Evolutionary conservation across 805 yeast genomes (phyloP).

Genomic region (Jamesozyma spencerorum): DNA sequence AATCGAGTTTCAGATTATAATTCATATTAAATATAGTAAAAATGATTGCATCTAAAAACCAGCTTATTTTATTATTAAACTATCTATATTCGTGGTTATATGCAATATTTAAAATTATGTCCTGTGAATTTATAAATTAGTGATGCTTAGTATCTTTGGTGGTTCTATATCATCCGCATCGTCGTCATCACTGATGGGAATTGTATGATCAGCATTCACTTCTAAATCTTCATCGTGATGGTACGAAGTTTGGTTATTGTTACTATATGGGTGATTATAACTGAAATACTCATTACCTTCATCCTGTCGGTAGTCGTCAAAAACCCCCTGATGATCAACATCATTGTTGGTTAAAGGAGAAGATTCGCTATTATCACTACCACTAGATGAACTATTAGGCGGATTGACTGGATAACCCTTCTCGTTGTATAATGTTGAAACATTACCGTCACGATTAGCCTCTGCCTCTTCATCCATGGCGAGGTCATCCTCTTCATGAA

Average conservation of each 20-base stretch:
- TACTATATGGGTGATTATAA: background rate
- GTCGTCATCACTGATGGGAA: background rate
- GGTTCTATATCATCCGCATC: background rate
- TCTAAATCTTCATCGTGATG: background rate
- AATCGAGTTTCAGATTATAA: too few species aligned
- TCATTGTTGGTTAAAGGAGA: slow-evolving; percentile 2
- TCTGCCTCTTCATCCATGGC: background rate
- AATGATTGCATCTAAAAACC: too few species aligned
- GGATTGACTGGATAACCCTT: background rate
- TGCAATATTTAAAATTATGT: too few species aligned
- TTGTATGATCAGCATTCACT: background rate
- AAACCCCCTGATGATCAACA: background rate
- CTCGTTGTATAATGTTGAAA: slow-evolving; percentile 1
- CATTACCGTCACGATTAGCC: background rate
- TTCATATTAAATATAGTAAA: too few species aligned
- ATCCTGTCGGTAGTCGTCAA: slow-evolving; percentile 1
- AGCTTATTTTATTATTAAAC: too few species aligned
- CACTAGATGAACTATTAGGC: background rate
- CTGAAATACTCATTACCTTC: slow-evolving; percentile 1
- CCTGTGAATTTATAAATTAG: background rate
- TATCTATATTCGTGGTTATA: too few species aligned
- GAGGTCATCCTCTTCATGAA: background rate
- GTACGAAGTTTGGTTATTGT: background rate
- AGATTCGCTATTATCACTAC: background rate
- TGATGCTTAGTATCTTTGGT: slow-evolving; percentile 2